These are phyloP conservation scores for Cryptomeria japonica DNA, from an alignment of 75 land plant species.

Conservation along the genomic window DNA sequence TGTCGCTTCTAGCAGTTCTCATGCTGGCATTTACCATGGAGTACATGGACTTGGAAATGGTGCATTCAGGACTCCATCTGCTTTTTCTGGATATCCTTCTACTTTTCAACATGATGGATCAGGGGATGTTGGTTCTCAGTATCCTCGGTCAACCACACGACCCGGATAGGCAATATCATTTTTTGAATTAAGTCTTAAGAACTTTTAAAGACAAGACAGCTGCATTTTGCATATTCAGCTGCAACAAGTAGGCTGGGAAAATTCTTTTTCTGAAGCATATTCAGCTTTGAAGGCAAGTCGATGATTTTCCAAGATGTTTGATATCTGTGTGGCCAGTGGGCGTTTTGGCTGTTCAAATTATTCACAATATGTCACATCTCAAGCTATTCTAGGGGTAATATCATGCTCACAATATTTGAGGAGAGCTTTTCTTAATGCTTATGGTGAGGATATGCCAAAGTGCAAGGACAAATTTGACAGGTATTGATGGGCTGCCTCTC, in stretches of 20 bases:
- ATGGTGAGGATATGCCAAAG: not conserved
- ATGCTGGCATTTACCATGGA: not conserved
- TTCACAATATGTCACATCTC: not conserved
- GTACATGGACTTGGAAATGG: not conserved
- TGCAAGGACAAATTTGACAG: not conserved
- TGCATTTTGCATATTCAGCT: not conserved
- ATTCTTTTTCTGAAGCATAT: not conserved
- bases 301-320: not conserved
- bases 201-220: not conserved
- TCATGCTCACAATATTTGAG: not conserved
- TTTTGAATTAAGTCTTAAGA: not conserved
- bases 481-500: not conserved
- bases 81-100: not conserved
- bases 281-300: not conserved
- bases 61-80: not conserved
- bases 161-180: not conserved
- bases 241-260: not conserved
- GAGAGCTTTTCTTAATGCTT: not conserved
- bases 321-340: not conserved
- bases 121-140: not conserved
- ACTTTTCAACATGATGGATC: not conserved
- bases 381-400: not conserved
- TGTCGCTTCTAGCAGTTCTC: not conserved
- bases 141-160: not conserved
- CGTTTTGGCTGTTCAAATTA: not conserved